Percentiles rank a stretch among this genome's conserved stretches.
Conservation (phyloP, 2,329 filamentous ascomycete species). For the Colletotrichum falcatum region DNA sequence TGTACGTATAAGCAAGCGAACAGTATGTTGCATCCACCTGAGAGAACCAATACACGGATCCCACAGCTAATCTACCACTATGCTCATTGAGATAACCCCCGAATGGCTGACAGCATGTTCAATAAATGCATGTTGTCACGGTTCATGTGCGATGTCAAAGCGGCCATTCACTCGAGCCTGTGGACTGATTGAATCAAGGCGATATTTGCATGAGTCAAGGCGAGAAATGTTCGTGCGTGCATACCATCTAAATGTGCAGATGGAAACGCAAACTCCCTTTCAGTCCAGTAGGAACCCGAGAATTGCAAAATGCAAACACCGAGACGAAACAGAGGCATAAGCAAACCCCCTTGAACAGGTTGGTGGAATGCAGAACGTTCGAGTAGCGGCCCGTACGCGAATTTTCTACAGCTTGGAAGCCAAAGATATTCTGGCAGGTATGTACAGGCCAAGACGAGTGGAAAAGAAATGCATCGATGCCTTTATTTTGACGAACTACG, state of each 20-base stretch:
- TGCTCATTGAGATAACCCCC: not conserved
- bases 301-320: not conserved
- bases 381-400: not conserved
- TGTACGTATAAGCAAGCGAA: too few species aligned
- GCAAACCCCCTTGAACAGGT: not conserved
- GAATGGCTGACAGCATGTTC: not conserved
- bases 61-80: too few species aligned
- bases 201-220: constrained; percentile 32
- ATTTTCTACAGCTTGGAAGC: not conserved
- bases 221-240: not conserved
- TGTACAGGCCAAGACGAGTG: not conserved
- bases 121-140: not conserved
- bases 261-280: not conserved
- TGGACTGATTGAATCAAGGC: not conserved
- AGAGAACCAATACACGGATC: not conserved
- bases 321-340: not conserved
- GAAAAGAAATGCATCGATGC: too few species aligned
- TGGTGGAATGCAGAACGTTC: not conserved
- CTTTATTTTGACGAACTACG: not conserved
- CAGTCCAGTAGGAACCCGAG: not conserved
- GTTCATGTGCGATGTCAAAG: not conserved
- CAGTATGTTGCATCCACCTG: not conserved
- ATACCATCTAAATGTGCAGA: not conserved
- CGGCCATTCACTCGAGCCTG: not conserved
- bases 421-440: too few species aligned